Conservation (phyloP, 1,139 yeast genomes). For the Candida pseudoviswanathii region DNA sequence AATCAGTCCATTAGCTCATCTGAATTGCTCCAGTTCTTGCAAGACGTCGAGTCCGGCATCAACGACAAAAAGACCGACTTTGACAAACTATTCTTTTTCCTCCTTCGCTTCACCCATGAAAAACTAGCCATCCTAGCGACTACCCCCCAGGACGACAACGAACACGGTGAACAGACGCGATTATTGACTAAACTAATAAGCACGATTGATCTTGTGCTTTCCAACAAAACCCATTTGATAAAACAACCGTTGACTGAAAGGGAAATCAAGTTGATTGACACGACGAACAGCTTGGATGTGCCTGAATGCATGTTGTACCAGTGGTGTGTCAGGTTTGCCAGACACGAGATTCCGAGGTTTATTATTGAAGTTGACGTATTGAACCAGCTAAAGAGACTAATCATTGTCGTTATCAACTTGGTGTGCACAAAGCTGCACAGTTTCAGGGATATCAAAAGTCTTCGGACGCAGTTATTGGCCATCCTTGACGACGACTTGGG, state of each 20-base stretch:
- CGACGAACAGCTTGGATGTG: constrained; percentile 3
- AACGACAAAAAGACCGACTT: constrained; percentile 40
- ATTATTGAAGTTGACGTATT: constrained; percentile 18
- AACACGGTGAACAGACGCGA: constrained; percentile 2
- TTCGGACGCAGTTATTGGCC: constrained; percentile 20
- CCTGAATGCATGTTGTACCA: constrained; percentile 23
- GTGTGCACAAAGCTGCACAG: constrained; percentile 33
- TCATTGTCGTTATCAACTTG: constrained; percentile 34
- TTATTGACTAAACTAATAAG: constrained; percentile 11
- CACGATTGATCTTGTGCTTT: constrained; percentile 16
- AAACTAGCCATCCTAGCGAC: constrained; percentile 17
- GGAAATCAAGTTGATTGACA: constrained; percentile 14
- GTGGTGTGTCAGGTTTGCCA: constrained; percentile 34
- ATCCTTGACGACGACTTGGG: constrained; percentile 17
- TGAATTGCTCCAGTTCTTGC: constrained; percentile 36
- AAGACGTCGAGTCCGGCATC: constrained; percentile 38
- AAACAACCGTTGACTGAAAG: constrained; percentile 14
- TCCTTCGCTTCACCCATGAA: constrained; percentile 34
- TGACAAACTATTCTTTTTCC: constrained; percentile 35
- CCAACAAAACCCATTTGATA: constrained; percentile 17
- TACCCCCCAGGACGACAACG: background rate
- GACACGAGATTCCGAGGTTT: constrained; percentile 26
- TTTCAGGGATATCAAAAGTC: constrained; percentile 24
- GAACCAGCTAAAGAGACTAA: constrained; percentile 30
- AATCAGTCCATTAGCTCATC: constrained; percentile 21